Conservation (phyloP, 768 basidiomycete species). For the Trametes sanguinea region DNA sequence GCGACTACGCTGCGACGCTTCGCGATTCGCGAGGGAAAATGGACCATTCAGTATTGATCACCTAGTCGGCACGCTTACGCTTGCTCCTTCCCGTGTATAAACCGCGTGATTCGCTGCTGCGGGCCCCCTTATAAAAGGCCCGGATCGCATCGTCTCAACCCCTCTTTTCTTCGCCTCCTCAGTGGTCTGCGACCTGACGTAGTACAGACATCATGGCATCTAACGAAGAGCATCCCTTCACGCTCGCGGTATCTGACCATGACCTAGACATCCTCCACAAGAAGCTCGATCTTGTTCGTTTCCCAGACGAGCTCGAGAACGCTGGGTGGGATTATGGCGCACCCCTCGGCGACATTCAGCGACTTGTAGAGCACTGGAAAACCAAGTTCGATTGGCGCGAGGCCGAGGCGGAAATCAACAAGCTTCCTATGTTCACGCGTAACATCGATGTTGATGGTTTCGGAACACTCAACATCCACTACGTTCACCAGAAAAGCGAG, state of each 20-base stretch:
- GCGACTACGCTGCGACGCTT: no score
- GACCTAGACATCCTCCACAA: constrained; percentile 25
- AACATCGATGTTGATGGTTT: constrained; percentile 51
- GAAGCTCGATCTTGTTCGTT: constrained; percentile 30
- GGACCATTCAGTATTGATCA: no score
- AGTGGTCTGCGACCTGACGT: neutral
- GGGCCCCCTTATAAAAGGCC: no score
- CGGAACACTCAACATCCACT: constrained; percentile 55
- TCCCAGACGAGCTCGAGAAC: constrained; percentile 33
- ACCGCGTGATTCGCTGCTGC: no score
- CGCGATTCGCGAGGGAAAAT: no score
- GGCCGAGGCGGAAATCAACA: constrained; percentile 53
- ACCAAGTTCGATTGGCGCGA: constrained; percentile 58
- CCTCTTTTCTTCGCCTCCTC: neutral
- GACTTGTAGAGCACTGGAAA: constrained; percentile 52
- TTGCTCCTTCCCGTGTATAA: no score
- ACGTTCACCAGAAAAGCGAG: constrained; percentile 36
- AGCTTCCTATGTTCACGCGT: constrained; percentile 56
- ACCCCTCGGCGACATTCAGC: constrained; percentile 50
- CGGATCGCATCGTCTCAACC: no score
- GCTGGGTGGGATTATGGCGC: constrained; percentile 34
- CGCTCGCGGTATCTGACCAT: constrained; percentile 24
- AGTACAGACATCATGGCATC: neutral
- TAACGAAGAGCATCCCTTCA: constrained; percentile 27
- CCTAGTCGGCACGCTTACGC: no score